Evolutionary conservation across 495 filamentous ascomycete genomes (phyloP).

Genomic region (Saxophila tyrrhenica): DNA sequence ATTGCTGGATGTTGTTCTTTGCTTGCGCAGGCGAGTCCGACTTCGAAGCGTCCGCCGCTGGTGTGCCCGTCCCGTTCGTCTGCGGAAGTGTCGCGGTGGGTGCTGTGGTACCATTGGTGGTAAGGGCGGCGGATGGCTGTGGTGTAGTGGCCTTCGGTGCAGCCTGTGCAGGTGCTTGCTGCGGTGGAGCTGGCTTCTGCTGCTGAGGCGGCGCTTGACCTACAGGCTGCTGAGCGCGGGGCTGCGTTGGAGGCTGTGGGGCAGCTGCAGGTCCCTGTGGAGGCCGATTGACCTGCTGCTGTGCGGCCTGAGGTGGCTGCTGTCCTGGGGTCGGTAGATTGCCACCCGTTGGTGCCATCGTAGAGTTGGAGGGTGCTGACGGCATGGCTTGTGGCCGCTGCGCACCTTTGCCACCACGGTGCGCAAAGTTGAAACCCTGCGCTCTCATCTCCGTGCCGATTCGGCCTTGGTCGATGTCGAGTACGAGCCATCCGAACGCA

Average conservation of each 20-base stretch:
- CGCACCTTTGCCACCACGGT: slow-evolving; percentile 56
- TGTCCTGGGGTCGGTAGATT: slow-evolving; percentile 32
- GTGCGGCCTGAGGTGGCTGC: slow-evolving; percentile 22
- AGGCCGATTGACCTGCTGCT: slow-evolving; percentile 19
- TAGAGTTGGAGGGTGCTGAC: slow-evolving; percentile 36
- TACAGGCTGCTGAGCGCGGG: slow-evolving; percentile 28
- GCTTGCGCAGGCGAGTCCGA: slow-evolving; percentile 19
- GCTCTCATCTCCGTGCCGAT: slow-evolving; percentile 98
- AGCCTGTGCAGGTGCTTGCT: slow-evolving; percentile 15
- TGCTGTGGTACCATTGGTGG: slow-evolving; percentile 28
- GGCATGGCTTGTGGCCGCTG: slow-evolving; percentile 41
- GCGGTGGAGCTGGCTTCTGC: slow-evolving; percentile 15
- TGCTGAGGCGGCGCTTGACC: slow-evolving; percentile 28
- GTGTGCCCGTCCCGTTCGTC: slow-evolving; percentile 29
- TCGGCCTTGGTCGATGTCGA: slow-evolving; percentile 85
- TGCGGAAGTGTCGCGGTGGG: slow-evolving; percentile 28
- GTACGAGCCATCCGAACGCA: slow-evolving; percentile 87
- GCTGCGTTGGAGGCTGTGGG: slow-evolving; percentile 24
- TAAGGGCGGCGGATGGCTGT: slow-evolving; percentile 32
- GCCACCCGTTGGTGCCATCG: slow-evolving; percentile 24
- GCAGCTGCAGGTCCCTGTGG: slow-evolving; percentile 36
- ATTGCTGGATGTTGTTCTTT: slow-evolving; percentile 5
- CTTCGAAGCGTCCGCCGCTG: slow-evolving; percentile 22
- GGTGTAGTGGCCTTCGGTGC: slow-evolving; percentile 43
- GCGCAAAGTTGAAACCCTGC: slow-evolving; percentile 98